Evolutionary conservation across 1,284 basidiomycete species (phyloP), one percentile per base, ranked within the genome.

Genomic region (Ganoderma sinense): DNA sequence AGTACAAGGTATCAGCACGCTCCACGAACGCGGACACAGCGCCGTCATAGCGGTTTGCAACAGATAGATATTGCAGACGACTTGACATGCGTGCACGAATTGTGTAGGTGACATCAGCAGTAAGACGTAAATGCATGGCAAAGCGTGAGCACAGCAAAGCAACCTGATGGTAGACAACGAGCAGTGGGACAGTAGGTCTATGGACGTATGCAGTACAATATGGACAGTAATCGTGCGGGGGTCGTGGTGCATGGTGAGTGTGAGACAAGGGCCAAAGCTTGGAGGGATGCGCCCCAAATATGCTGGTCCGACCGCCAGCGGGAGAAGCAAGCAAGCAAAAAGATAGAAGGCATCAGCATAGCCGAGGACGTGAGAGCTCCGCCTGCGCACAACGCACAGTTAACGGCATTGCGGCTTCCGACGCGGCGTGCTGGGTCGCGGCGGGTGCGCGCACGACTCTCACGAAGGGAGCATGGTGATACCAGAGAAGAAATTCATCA

Each of bases 91-190:
- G 56, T n/a, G 56, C 31, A 29, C 56, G 6, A 39, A 39, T 39
- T 39, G 56, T 20, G 18, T 26, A 51, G 23, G 33, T 11, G 56
- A 23, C 56, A 39, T 59, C n/a, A 59, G 33, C 20, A 59, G 18
- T 36, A 39, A 43, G 40, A 16, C 20, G 43, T 26, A n/a, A 48
- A 40, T 31, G 31, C 43, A 45, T 33, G 29, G 26, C 23, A 63
- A 31, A 63, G 20, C 43, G 40, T 43, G 43, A 48, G 26, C 31
- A 51, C 7, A 63, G 60, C 41, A 62, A 31, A 29, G 41, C 41
- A 43, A 29, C 48, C n/a, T 48, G 55, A 58, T 29, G 56, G 31
- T 23, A 39, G 60, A 62, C n/a, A 62, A 26, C 60, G 40, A 62
- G 43, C 31, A 29, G 43, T 51, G 45, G 53, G 29, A 31, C n/a